Evolutionary conservation across 768 basidiomycete species (phyloP), one percentile per base, ranked within the genome.

Genomic region (Glaciozyma antarctica): DNA sequence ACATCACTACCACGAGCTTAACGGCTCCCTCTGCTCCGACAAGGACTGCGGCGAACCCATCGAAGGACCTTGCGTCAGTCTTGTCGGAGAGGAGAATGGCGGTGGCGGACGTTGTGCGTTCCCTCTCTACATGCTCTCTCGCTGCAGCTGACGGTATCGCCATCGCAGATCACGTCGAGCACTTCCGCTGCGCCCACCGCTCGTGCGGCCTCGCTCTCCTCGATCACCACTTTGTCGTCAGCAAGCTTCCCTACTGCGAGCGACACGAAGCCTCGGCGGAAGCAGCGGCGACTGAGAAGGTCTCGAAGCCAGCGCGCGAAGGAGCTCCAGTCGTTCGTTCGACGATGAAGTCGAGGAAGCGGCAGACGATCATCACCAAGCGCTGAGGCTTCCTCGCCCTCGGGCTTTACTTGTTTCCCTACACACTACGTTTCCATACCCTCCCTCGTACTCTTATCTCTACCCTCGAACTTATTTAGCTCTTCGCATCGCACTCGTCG

Each of bases 171-270:
- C 73, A 74, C 60, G 70, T 72, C 5, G 41, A 58, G 24, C 72
- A 70, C 62, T 74, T 74, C 65, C 48, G 22, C 22, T 74, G 73
- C 64, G 67, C 70, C 34, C 41, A 72, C 13, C 15, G 47, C 22
- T 53, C 54, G 4, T 74, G 73, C 62, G 7, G 10, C 30, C 22
- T 54, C 21, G 65, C 64, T 0, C 65, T 74, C 26, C 66, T 66
- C 52, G 70, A 71, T 6, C 71, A 71, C 49, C 73, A 73, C 57
- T 74, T 71, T 16, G 66, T 74, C 43, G 62, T 74, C 53, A 62
- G 60, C 41, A 62, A 66, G 9, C 64, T 66, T 1, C 73, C 73
- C 1, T 74, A 66, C 58, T 74, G 73, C 65, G 73, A 74, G 47
- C 5, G 13, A 3, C 73, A 74, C 55, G 48, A 48, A 41, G 3